Conservation (phyloP, 805 yeast genomes). For the Candida nitratophila region DNA sequence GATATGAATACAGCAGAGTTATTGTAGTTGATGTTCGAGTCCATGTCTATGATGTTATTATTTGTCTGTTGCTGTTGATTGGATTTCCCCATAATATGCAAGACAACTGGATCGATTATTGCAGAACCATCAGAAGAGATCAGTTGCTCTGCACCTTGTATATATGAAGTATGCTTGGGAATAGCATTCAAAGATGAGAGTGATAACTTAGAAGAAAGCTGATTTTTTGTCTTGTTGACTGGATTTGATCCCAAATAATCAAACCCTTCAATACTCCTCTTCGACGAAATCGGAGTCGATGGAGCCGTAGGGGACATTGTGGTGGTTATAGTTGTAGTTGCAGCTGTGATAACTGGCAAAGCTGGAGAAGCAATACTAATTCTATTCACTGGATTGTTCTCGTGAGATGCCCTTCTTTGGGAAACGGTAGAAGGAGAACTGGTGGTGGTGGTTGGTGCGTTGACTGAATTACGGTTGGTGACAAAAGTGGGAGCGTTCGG, state of each 20-base stretch:
- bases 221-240: background rate
- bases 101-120: background rate
- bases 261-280: conserved; percentile 7
- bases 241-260: conserved; percentile 6
- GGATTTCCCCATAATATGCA: background rate
- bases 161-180: background rate
- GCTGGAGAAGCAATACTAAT: conserved; percentile 27
- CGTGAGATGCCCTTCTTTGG: conserved; percentile 10
- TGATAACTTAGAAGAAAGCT: background rate
- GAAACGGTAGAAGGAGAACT: conserved; percentile 4
- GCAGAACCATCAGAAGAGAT: background rate
- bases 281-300: conserved; percentile 10
- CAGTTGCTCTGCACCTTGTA: background rate
- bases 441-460: conserved; percentile 6
- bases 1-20: background rate
- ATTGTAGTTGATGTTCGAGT: too few relatives aligned
- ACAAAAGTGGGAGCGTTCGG: background rate
- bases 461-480: background rate
- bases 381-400: conserved; percentile 20
- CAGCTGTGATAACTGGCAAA: conserved; percentile 28
- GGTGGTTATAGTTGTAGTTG: conserved; percentile 26
- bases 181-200: background rate
- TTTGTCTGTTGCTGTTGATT: background rate
- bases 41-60: background rate
- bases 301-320: conserved; percentile 15